Percentiles rank a stretch among this genome's conserved stretches.
phyloP scores from a whole-genome alignment of 1,284 basidiomycete genomes.

The Wallemia mellicola region DNA sequence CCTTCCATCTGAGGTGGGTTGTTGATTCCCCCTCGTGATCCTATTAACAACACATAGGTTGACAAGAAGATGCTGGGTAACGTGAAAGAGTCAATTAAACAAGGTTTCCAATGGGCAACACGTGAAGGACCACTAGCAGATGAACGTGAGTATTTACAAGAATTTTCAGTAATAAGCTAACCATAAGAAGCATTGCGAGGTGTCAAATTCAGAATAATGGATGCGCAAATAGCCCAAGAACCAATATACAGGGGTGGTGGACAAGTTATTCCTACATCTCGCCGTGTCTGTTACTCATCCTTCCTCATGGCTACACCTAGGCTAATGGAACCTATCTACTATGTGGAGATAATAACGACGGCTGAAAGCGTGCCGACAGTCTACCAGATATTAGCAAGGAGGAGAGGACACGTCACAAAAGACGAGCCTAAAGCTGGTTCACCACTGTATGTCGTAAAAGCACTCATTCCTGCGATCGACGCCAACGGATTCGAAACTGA shows the following conservation, averaged over 20 bases:
- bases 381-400: slow-evolving; percentile 81
- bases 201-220: slow-evolving; percentile 85
- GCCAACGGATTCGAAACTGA: slow-evolving; percentile 98
- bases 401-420: slow-evolving; percentile 89
- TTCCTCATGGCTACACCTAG: slow-evolving; percentile 84
- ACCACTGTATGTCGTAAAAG: slow-evolving; percentile 87
- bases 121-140: slow-evolving; percentile 91
- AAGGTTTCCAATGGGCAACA: slow-evolving; percentile 98
- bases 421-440: slow-evolving; percentile 93
- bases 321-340: slow-evolving; percentile 88
- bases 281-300: slow-evolving; percentile 94
- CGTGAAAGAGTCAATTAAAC: slow-evolving; percentile 82
- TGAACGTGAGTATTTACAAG: slow-evolving; percentile 72
- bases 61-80: slow-evolving; percentile 74
- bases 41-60: slow-evolving; percentile 22
- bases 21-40: slow-evolving; percentile 1
- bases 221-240: slow-evolving; percentile 68
- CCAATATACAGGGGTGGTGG: slow-evolving; percentile 93
- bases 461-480: slow-evolving; percentile 88
- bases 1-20: slow-evolving; percentile 51
- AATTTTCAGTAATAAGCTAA: too few relatives aligned
- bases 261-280: slow-evolving; percentile 89
- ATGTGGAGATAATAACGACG: slow-evolving; percentile 90
- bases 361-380: slow-evolving; percentile 95
- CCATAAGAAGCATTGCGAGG: slow-evolving; percentile 84